phyloP scores from a whole-genome alignment of 306 rosid genomes.

The Cicer yamashitae region DNA sequence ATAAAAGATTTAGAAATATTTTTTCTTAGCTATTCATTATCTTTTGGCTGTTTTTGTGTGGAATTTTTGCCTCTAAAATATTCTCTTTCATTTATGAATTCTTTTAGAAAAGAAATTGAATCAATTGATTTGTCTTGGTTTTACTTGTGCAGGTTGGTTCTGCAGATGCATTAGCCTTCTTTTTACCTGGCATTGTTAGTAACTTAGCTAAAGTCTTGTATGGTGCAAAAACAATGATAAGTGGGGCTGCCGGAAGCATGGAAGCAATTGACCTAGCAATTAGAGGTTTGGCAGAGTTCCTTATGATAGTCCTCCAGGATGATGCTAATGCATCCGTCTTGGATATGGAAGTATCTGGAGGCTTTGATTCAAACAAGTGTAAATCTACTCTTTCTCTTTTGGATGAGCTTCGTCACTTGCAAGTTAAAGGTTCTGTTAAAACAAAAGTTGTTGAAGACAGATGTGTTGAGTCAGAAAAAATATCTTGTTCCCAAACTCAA shows the following conservation, averaged over 20 bases:
- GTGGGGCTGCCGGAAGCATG: constrained; percentile 92
- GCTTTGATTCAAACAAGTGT: constrained; percentile 43
- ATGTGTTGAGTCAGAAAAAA: constrained; percentile 47
- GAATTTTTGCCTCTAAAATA: neutral
- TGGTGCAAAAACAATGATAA: constrained; percentile 69
- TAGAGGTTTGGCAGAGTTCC: constrained; percentile 86
- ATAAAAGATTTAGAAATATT: neutral
- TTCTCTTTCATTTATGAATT: constrained; percentile 9
- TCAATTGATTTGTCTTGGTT: constrained; percentile 35
- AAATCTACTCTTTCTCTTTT: constrained; percentile 61
- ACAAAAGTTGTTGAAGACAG: constrained; percentile 53
- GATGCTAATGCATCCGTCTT: constrained; percentile 61
- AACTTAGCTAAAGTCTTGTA: constrained; percentile 83
- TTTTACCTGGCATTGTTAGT: constrained; percentile 93
- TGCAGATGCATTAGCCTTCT: constrained; percentile 93
- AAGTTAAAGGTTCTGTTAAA: constrained; percentile 56
- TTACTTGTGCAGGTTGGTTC: constrained; percentile 70
- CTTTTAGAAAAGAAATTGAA: constrained; percentile 32
- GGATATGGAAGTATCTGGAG: constrained; percentile 52
- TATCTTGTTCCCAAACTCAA: constrained; percentile 45
- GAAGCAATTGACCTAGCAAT: constrained; percentile 82
- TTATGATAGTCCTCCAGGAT: constrained; percentile 83
- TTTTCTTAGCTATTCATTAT: constrained; percentile 8
- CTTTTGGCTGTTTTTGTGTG: neutral
- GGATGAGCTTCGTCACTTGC: constrained; percentile 81